Evolutionary conservation across 768 basidiomycete genomes (phyloP), one percentile per base, ranked within the genome.

Genomic region (Aureoboletus auriporus): DNA sequence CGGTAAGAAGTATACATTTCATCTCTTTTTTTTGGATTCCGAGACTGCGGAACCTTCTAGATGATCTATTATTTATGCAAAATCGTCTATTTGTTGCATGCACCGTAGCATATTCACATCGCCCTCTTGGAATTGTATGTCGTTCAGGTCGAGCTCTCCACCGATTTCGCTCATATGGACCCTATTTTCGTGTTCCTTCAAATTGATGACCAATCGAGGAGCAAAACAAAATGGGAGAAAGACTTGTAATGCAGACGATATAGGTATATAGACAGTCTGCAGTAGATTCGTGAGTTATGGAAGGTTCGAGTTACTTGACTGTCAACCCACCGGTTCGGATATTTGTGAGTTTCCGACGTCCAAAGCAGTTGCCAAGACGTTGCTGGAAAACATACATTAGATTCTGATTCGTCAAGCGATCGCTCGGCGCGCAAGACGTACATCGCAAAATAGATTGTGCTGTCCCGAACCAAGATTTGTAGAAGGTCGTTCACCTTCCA

Each of bases 391-490:
- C n/a, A n/a, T n/a, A 8, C 10, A 35, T 16, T 14, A 4, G 8
- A 12, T 40, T 7, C 46, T 17, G n/a, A n/a, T 30, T 35, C 8
- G 1, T 30, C 31, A 16, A 16, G 16, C 1, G 9, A 39, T 10
- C 8, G 11, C 6, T 37, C 5, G n/a, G 17, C 26, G 23, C 12
- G 9, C 11, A 1, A n/a, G 20, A 51, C 57, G 1, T 34, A 60
- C 59, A 60, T 53, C 1, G 52, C 50, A 1, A 56, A 60, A 46
- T 60, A 60, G 20, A 59, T 34, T 0, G 46, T 56, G 44, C 52
- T 59, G 42, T 60, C 59, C 10, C 57, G 50, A 38, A 53, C 41
- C 27, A 60, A 26, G 41, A 59, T 54, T 27, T 37, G 43, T 30
- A 56, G 3, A 0, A 59, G 43, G 11, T 56, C 52, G 14, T 33